Evolutionary conservation across 257 asterid genomes (phyloP).

Genomic region (Paraleonurus japonicus): DNA sequence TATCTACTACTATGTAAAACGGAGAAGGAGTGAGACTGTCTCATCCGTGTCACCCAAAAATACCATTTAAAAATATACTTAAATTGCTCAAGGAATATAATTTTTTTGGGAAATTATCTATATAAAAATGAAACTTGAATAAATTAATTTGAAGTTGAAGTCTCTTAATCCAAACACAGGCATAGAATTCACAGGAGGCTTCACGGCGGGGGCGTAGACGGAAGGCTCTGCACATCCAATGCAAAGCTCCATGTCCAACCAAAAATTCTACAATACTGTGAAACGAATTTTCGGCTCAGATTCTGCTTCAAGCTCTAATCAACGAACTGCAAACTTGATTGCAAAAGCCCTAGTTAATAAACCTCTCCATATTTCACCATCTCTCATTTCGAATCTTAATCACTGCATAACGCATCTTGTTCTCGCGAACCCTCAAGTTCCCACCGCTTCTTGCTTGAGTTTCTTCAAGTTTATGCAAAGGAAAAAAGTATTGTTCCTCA

Average conservation of each 20-base stretch:
- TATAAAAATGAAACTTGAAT: too few relatives aligned
- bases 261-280: conserved; percentile 34
- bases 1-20: too few relatives aligned
- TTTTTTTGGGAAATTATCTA: too few relatives aligned
- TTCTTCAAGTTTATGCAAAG: conserved; percentile 56
- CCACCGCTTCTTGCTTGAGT: conserved; percentile 49
- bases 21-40: too few relatives aligned
- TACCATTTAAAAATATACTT: too few relatives aligned
- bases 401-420: conserved; percentile 47
- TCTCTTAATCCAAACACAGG: too few relatives aligned
- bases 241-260: conserved; percentile 45
- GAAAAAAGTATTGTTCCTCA: conserved; percentile 21
- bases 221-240: neutral
- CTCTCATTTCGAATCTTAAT: conserved; percentile 47
- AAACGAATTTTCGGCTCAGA: conserved; percentile 43
- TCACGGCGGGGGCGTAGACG: too few relatives aligned
- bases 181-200: too few relatives aligned
- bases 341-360: conserved; percentile 47
- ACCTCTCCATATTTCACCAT: conserved; percentile 26
- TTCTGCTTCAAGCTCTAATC: conserved; percentile 36
- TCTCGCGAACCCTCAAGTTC: conserved; percentile 59
- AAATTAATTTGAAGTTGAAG: too few relatives aligned
- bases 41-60: too few relatives aligned
- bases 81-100: too few relatives aligned
- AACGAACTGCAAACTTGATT: conserved; percentile 50